Conservation (phyloP, 1,284 basidiomycete species). For the Xerocomus nothofagi region DNA sequence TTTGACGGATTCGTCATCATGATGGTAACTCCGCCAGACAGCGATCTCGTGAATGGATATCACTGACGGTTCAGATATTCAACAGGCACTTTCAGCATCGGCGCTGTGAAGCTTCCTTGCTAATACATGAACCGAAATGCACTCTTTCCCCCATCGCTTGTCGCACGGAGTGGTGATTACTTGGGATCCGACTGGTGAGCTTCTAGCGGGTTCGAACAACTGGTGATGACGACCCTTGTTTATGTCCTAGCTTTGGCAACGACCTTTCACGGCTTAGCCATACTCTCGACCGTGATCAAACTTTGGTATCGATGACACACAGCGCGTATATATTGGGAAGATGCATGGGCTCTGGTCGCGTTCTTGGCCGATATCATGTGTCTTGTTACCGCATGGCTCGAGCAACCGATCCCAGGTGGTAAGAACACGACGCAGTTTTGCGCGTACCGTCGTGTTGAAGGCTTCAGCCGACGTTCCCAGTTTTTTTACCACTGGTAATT, state of each 20-base stretch:
- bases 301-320: slow-evolving; percentile 16
- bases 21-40: too few species aligned
- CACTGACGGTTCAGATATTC: not conserved
- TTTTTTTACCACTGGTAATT: slow-evolving; percentile 2
- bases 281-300: slow-evolving; percentile 14
- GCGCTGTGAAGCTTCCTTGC: not conserved
- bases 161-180: not conserved
- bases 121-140: not conserved
- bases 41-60: not conserved
- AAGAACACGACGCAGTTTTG: not conserved
- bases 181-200: slow-evolving; percentile 2
- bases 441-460: not conserved
- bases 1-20: not conserved
- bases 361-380: slow-evolving; percentile 5
- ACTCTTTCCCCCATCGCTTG: not conserved
- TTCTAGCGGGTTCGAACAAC: not conserved
- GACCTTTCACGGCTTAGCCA: slow-evolving; percentile 14
- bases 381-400: slow-evolving; percentile 4
- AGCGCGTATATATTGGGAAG: slow-evolving; percentile 18
- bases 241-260: slow-evolving; percentile 3
- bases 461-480: slow-evolving; percentile 1
- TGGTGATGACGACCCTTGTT: not conserved
- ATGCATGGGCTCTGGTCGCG: slow-evolving; percentile 13
- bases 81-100: not conserved
- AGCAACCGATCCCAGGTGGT: slow-evolving; percentile 3